Base-by-base conservation (phyloP, 1,284 basidiomycete species). In the Meira nashicola region DNA sequence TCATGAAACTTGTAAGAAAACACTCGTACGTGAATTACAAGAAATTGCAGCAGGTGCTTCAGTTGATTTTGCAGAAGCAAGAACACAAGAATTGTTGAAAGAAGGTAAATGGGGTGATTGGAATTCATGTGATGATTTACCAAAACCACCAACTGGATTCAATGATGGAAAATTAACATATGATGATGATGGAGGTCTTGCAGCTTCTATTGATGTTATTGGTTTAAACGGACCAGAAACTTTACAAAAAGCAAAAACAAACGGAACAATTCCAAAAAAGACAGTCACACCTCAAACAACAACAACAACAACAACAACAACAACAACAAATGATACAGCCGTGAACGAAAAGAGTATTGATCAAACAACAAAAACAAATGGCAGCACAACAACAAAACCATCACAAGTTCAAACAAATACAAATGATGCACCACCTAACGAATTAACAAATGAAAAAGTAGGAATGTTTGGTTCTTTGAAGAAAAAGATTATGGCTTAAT, bases 81-180 rank as follows among this genome's bases (percentile, higher is more conserved):
- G 48, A 4, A 50, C 48, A 9, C 14, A 23, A n/a, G 4, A 50
- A 15, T 17, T 50, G 12, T 4, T 50, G 4, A 50, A 28, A 23
- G 48, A 50, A n/a, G 48, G 48, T n/a, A 25, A 25, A 15, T 17
- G 48, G 48, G 48, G 48, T n/a, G 15, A 50, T 6, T 28, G 23
- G 48, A 38, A 50, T 12, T 19, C 48, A 15, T 50, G 48, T 38
- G 48, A 50, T n/a, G 48, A 50, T 38, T 38, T 50, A 12, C 48
- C 48, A 39, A 12, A 3, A 4, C 48, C 48, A 4, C 48, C 48
- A 23, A 50, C 48, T 6, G 48, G 48, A 3, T 50, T 19, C 48
- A 3, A 50, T 4, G 12, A 50, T 23, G 48, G 48, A 4, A 12
- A 3, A 4, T 23, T 50, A 38, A n/a, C 23, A 2, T 38, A 50